These are phyloP conservation scores for Suhomyces xylopsoci DNA, from an alignment of 805 yeast species.

Conservation along the genomic window DNA sequence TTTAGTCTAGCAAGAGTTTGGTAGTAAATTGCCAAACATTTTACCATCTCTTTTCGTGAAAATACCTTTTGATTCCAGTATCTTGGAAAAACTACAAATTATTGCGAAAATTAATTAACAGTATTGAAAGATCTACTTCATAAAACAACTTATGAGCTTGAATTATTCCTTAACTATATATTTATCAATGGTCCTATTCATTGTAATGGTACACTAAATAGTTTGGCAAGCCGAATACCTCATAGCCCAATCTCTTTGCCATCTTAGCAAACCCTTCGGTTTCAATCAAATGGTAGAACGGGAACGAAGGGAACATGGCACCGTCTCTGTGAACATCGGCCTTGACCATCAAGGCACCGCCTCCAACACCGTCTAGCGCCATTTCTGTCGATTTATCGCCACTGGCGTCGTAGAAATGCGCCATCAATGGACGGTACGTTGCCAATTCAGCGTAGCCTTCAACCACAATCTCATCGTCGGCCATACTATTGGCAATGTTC, in stretches of 20 bases:
- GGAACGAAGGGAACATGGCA: conserved; percentile 98
- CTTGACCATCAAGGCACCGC: conserved; percentile 92
- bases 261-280: conserved; percentile 98
- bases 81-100: too few species aligned
- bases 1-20: too few species aligned
- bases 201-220: conserved; percentile 89
- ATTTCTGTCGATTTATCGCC: conserved; percentile 67
- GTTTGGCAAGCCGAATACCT: conserved; percentile 89
- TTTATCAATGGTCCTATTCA: conserved; percentile 43
- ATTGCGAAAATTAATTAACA: too few species aligned
- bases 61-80: too few species aligned
- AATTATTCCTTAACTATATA: too few species aligned
- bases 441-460: conserved; percentile 95
- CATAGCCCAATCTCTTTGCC: conserved; percentile 93
- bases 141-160: too few species aligned
- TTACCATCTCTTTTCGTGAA: too few species aligned
- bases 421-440: conserved; percentile 94
- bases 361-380: conserved; percentile 96
- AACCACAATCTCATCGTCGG: conserved; percentile 87
- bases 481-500: conserved; percentile 65
- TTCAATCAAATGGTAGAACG: conserved; percentile 94
- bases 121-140: too few species aligned
- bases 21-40: too few species aligned
- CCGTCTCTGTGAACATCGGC: conserved; percentile 99
- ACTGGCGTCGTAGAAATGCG: conserved; percentile 67